Base-by-base conservation (phyloP, 192 early-diverging fungal genomes). In the Entomortierella chlamydospora region DNA sequence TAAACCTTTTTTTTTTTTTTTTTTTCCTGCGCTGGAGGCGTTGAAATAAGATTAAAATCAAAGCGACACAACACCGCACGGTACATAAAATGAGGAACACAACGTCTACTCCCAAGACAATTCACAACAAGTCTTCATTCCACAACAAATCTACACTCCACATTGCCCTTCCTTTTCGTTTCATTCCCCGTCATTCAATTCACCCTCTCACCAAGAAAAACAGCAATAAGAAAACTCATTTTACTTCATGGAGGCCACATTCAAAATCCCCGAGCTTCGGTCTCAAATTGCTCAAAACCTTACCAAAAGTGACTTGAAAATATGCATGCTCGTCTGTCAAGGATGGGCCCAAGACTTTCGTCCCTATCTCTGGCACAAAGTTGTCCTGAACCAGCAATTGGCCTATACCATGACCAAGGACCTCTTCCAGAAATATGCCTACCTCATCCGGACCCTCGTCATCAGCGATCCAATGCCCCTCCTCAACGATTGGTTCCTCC, bases 291-390 rank as follows among this genome's bases (percentile, higher is more conserved):
- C 43, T 2, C 2, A 25, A 9, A 41, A 4, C 25, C 45, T 61
- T 13, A 10, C 20, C 15, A n/a, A 22, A 6, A 64, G 23, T 4
- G 49, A 64, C 0, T 30, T 64, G 1, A 11, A 18, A 43, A 49
- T 9, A 15, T 61, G 49, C 25, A 64, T 64, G 30, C 31, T 45
- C 1, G 61, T 64, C 41, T 51, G 61, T 15, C n/a, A 23, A 18
- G 1, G 53, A 30, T 51, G 61, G 60, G 45, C 42, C 2, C 20
- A 7, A 18, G 61, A 64, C 18, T 64, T 64, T n/a, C 61, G 61
- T 17, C 29, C 17, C 4, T 26, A 34, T 10, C 61, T 64, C 61
- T 64, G 47, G 61, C 31, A 23, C 22, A 20, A 49, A 1, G 9
- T 64, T 0, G 7, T 29, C 18, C 13, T 64, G 4, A 37, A 49